Conservation (phyloP, 352 stramenopile genomes). For the Pythium dissimile region DNA sequence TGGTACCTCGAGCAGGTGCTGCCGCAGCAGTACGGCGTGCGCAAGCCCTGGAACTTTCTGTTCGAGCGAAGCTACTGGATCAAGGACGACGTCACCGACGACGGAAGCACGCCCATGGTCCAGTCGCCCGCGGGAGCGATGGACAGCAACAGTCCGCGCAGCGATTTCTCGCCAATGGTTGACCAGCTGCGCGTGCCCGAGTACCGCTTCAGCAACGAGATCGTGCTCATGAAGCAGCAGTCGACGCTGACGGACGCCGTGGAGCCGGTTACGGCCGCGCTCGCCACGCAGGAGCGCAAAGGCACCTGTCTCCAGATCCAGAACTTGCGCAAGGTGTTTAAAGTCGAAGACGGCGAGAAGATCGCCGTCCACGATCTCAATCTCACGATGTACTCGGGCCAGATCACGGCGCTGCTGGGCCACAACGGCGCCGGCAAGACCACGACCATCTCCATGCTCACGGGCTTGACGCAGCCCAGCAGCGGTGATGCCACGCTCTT, state of each 20-base stretch:
- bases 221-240: constrained; percentile 8
- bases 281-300: constrained; percentile 37
- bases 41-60: constrained; percentile 88
- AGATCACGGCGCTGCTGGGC: constrained; percentile 71
- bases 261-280: constrained; percentile 42
- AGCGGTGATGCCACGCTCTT: constrained; percentile 69
- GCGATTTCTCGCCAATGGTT: constrained; percentile 2
- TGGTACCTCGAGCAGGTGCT: constrained; percentile 92
- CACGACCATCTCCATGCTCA: constrained; percentile 76
- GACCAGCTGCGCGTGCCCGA: background rate
- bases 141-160: background rate
- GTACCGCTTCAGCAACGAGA: background rate
- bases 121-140: background rate
- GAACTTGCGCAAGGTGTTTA: constrained; percentile 70
- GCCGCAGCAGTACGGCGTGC: constrained; percentile 88
- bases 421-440: constrained; percentile 82
- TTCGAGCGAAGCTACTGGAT: constrained; percentile 45
- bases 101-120: background rate
- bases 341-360: constrained; percentile 86
- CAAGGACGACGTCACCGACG: background rate
- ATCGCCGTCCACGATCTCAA: constrained; percentile 60
- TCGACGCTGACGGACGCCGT: background rate
- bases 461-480: constrained; percentile 52
- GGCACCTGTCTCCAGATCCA: constrained; percentile 73
- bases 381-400: constrained; percentile 50